Base-by-base conservation (phyloP, 208 protist genomes). In the Trypanosoma rangeli region DNA sequence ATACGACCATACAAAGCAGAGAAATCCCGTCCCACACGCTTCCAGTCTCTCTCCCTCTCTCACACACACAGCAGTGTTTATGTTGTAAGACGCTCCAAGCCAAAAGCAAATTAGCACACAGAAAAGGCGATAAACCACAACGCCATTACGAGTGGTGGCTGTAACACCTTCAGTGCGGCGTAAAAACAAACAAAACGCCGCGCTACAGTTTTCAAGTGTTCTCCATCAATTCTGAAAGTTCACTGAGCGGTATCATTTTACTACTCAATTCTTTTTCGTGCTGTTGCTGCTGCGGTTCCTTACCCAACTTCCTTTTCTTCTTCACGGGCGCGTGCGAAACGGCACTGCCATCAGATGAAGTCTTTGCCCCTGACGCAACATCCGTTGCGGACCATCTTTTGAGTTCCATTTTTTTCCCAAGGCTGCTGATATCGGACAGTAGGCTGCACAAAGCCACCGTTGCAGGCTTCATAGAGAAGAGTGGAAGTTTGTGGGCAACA, bases 301-400 rank as follows among this genome's bases (percentile, higher is more conserved):
- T 24, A 24, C 88, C 80, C 20, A 79, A 48, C 68, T 88, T 93
- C 67, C 79, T 84, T 50, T 92, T 92, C 74, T 95, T 95, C 54
- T 80, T 78, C 24, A 92, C 86, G 3, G 87, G 81, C 24, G 72
- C 86, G 3, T 70, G 69, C 66, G 62, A 48, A 1, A 75, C 68
- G 24, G 24, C 54, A 16, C 22, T 48, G 49, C 48, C 56, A 31
- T 54, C 61, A 7, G 48, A 53, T 39, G 57, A 39, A n/a, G 4
- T 44, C 46, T 69, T 73, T 31, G 35, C 16, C 53, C 42, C 39
- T 10, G 68, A 50, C 42, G 15, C 28, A 3, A 28, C 16, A 15
- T 24, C 68, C 15, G 57, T 48, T 12, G 63, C 50, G 33, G 48
- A 64, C 49, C 73, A 58, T 24, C 78, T 68, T 3, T 72, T 49